phyloP scores from a whole-genome alignment of 2,329 filamentous ascomycete species.

The Aspergillus transmontanensis region DNA sequence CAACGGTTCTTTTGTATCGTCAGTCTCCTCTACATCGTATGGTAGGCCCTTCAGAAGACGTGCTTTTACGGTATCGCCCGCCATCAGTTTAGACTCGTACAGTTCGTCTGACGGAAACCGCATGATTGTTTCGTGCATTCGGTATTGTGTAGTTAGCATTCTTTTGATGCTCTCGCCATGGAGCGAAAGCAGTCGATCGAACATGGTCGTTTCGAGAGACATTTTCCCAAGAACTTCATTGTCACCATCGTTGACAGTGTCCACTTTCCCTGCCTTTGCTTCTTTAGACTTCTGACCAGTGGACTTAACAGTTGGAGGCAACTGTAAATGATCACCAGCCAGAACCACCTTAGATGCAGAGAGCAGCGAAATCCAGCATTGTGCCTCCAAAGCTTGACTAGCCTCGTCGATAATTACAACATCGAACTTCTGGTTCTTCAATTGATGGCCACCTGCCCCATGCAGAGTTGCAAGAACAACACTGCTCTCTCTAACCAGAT shows the following conservation, averaged over 20 bases:
- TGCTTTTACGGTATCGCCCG: conserved; percentile 74
- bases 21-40: conserved; percentile 75
- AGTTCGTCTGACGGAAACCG: conserved; percentile 85
- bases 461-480: conserved; percentile 93
- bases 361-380: conserved; percentile 92
- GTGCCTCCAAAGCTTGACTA: conserved; percentile 91
- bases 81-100: conserved; percentile 79
- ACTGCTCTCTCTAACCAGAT: conserved; percentile 74
- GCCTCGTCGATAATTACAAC: conserved; percentile 96
- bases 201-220: conserved; percentile 84
- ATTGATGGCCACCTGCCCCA: conserved; percentile 82
- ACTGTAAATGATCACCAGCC: conserved; percentile 90
- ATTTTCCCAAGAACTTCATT: conserved; percentile 51
- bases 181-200: conserved; percentile 80
- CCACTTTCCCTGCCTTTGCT: conserved; percentile 40
- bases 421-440: conserved; percentile 80
- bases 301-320: conserved; percentile 93
- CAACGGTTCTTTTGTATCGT: conserved; percentile 84
- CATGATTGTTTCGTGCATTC: conserved; percentile 98
- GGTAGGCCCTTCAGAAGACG: conserved; percentile 76
- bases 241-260: conserved; percentile 34
- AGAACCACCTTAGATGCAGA: conserved; percentile 80
- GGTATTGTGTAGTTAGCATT: conserved; percentile 96
- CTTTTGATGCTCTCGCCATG: conserved; percentile 84
- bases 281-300: conserved; percentile 49